Percentiles rank a stretch among this genome's conserved stretches.
phyloP scores from a whole-genome alignment of 73 alveolate genomes.

The Paramecium primaurelia region DNA sequence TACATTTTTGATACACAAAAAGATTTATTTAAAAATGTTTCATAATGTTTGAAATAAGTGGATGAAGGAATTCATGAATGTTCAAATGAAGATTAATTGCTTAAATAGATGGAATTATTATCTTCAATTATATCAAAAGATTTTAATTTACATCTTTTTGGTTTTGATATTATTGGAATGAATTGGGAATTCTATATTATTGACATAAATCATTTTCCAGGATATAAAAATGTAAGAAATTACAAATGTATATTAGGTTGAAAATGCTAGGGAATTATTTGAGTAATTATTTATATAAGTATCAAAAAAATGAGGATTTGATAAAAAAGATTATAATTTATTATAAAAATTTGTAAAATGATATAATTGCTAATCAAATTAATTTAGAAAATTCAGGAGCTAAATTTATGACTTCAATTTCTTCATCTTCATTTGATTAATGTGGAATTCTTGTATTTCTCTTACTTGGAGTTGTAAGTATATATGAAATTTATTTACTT shows the following conservation, averaged over 20 bases:
- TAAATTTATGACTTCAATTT: background rate
- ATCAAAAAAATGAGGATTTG: background rate
- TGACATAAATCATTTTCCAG: constrained; percentile 48
- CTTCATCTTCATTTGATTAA: background rate
- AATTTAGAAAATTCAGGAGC: constrained; percentile 41
- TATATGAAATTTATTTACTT: background rate
- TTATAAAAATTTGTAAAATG: background rate
- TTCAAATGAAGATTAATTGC: background rate
- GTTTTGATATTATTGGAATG: constrained; percentile 32
- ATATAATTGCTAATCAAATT: background rate
- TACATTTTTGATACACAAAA: constrained; percentile 21
- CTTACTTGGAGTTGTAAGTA: background rate
- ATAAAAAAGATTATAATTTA: background rate
- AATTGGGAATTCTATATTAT: background rate
- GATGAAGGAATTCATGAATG: background rate
- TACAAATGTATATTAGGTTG: background rate
- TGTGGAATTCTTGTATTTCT: background rate
- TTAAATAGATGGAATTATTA: background rate
- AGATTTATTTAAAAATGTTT: constrained; percentile 23
- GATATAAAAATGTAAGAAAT: constrained; percentile 3
- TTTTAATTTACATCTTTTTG: background rate
- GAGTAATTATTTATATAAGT: background rate
- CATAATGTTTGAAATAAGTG: background rate
- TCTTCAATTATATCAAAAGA: background rate
- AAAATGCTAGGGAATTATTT: background rate